These are phyloP conservation scores for Aspergillus affinis DNA, from an alignment of 495 filamentous ascomycete species.

Conservation along the genomic window DNA sequence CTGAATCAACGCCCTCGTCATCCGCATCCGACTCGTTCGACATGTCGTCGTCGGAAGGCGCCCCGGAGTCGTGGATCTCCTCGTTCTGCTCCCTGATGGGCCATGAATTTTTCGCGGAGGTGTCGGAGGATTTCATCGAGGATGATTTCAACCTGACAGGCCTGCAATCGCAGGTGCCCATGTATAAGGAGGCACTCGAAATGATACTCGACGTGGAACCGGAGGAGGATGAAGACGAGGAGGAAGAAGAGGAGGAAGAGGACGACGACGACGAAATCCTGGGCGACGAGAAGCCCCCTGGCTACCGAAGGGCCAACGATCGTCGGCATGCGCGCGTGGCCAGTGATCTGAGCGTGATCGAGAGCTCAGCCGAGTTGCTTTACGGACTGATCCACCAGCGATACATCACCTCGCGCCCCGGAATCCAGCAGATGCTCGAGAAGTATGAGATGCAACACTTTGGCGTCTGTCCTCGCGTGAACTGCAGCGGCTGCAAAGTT, in stretches of 20 bases:
- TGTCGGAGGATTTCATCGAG: slow-evolving; percentile 98
- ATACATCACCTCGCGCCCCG: slow-evolving; percentile 95
- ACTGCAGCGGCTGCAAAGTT: slow-evolving; percentile 82
- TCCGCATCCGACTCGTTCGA: slow-evolving; percentile 50
- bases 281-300: slow-evolving; percentile 60
- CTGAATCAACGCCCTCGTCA: slow-evolving; percentile 48
- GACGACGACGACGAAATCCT: slow-evolving; percentile 76
- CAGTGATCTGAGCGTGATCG: slow-evolving; percentile 89
- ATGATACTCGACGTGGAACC: slow-evolving; percentile 99
- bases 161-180: slow-evolving; percentile 89
- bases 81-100: slow-evolving; percentile 93
- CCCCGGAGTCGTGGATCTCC: slow-evolving; percentile 94
- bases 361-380: slow-evolving; percentile 93
- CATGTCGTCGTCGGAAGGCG: slow-evolving; percentile 73
- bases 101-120: slow-evolving; percentile 98
- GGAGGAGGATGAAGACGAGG: slow-evolving; percentile 84
- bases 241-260: slow-evolving; percentile 74
- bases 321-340: slow-evolving; percentile 83
- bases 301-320: slow-evolving; percentile 59
- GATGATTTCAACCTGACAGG: slow-evolving; percentile 99
- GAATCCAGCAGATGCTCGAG: slow-evolving; percentile 98
- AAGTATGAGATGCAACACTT: slow-evolving; percentile 98
- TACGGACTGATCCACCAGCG: slow-evolving; percentile 98
- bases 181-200: slow-evolving; percentile 97
- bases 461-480: slow-evolving; percentile 84